These are phyloP conservation scores for Diaporthe velutina DNA, from an alignment of 2,329 filamentous ascomycete species.

Conservation along the genomic window DNA sequence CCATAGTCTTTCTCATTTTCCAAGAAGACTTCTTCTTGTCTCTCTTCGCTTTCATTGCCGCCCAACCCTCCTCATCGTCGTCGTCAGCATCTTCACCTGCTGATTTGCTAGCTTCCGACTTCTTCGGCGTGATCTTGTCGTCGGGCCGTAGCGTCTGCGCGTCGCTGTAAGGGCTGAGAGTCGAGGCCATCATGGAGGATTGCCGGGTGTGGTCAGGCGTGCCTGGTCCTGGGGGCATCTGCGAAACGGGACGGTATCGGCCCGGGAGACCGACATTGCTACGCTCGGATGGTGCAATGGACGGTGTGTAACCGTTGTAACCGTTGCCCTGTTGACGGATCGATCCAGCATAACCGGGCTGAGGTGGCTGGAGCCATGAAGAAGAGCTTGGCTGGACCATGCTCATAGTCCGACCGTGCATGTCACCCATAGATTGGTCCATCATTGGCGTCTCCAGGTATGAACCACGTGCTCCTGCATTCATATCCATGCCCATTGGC, in stretches of 20 bases:
- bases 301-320: conserved; percentile 86
- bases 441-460: conserved; percentile 57
- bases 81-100: conserved; percentile 64
- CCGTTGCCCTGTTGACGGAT: conserved; percentile 64
- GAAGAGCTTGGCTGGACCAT: conserved; percentile 80
- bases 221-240: conserved; percentile 57
- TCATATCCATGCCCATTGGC: conserved; percentile 43
- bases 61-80: conserved; percentile 77
- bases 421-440: conserved; percentile 59
- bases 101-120: conserved; percentile 54
- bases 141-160: conserved; percentile 49
- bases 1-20: conserved; percentile 70
- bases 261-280: conserved; percentile 93
- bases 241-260: conserved; percentile 90
- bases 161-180: conserved; percentile 47
- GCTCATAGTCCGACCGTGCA: conserved; percentile 79
- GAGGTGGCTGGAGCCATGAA: conserved; percentile 67
- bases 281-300: conserved; percentile 94
- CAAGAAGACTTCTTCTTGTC: conserved; percentile 77
- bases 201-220: conserved; percentile 49
- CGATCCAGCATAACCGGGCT: conserved; percentile 62
- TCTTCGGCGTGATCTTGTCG: conserved; percentile 43
- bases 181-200: conserved; percentile 59
- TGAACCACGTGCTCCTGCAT: conserved; percentile 55
- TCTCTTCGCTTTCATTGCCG: conserved; percentile 76